Conservation (phyloP, 306 rosid genomes). For the Acacia confusa region DNA sequence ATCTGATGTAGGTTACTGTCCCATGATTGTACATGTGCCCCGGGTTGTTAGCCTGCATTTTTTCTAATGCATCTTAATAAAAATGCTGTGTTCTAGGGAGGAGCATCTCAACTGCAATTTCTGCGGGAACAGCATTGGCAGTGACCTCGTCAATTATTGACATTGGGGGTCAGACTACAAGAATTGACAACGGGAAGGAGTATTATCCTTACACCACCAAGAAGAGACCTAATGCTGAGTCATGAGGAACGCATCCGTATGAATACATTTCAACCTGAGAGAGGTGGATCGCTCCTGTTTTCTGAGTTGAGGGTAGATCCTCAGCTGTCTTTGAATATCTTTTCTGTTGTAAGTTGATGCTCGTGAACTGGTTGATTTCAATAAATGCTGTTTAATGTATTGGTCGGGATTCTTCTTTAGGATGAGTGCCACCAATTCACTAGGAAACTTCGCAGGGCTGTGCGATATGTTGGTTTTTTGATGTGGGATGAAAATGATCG, state of each 20-base stretch:
- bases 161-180: conserved; percentile 69
- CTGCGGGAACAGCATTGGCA: conserved; percentile 74
- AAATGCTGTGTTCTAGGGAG: conserved; percentile 39
- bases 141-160: conserved; percentile 63
- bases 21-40: not conserved
- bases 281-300: conserved; percentile 16
- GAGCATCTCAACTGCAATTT: conserved; percentile 67
- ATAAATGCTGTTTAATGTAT: conserved; percentile 27
- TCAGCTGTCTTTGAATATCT: not conserved
- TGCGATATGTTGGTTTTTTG: not conserved
- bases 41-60: conserved; percentile 12
- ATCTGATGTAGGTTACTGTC: conserved; percentile 1
- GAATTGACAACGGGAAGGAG: conserved; percentile 70
- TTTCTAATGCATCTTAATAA: not conserved
- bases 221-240: conserved; percentile 56
- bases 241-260: conserved; percentile 16
- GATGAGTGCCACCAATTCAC: not conserved
- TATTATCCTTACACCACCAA: conserved; percentile 76
- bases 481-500: not conserved
- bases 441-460: not conserved
- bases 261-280: conserved; percentile 9
- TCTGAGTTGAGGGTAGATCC: not conserved
- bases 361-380: conserved; percentile 27
- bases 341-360: conserved; percentile 27
- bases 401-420: not conserved